Evolutionary conservation across 2,329 filamentous ascomycete genomes (phyloP).

Genomic region (Penicillium sumatraense): DNA sequence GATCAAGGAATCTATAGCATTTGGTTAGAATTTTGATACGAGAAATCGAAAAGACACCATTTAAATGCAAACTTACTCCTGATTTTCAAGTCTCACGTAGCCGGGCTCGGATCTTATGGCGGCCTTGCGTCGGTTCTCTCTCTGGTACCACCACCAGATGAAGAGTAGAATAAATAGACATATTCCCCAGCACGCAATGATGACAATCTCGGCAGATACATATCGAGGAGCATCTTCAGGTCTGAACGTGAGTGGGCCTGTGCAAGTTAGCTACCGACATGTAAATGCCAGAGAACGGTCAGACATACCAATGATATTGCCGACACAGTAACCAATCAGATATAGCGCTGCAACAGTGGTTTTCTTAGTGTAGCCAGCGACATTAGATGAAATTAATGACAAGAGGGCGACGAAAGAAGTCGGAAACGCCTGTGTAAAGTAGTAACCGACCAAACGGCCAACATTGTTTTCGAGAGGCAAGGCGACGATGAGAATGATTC

Average conservation of each 20-base stretch:
- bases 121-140: constrained; percentile 65
- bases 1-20: constrained; percentile 56
- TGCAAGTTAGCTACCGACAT: not conserved
- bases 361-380: constrained; percentile 59
- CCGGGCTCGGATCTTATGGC: constrained; percentile 55
- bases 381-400: constrained; percentile 67
- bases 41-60: not conserved
- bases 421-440: constrained; percentile 64
- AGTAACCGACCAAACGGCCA: constrained; percentile 67
- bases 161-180: constrained; percentile 61
- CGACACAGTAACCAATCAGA: constrained; percentile 54
- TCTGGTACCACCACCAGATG: constrained; percentile 65
- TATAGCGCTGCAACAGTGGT: constrained; percentile 56
- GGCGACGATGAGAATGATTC: constrained; percentile 66
- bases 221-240: constrained; percentile 63
- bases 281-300: not conserved
- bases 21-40: not conserved
- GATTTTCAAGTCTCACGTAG: constrained; percentile 67
- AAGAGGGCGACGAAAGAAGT: constrained; percentile 69
- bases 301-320: constrained; percentile 60
- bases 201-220: constrained; percentile 66
- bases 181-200: constrained; percentile 63
- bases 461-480: constrained; percentile 62
- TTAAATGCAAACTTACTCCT: constrained; percentile 57
- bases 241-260: constrained; percentile 61